These are phyloP conservation scores for Dryadomyces quercus-mongolicae DNA, from an alignment of 2,329 filamentous ascomycete species.

Conservation along the genomic window DNA sequence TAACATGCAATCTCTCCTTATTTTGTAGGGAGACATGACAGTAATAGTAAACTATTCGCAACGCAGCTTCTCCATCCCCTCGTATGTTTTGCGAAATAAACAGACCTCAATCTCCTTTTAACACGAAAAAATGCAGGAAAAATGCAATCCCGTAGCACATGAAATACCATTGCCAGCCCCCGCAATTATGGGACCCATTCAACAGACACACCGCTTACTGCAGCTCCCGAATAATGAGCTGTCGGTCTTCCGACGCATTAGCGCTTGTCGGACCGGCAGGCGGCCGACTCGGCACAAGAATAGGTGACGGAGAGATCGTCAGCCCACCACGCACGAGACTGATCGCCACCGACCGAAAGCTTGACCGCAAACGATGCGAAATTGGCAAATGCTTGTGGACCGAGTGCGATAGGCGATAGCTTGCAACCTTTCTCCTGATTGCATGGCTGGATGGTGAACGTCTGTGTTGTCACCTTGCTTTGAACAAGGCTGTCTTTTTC, in stretches of 20 bases:
- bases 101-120: too few species aligned
- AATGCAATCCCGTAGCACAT: neutral
- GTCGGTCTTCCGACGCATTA: neutral
- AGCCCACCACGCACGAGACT: constrained; percentile 28
- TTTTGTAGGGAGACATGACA: too few species aligned
- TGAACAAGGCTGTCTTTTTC: constrained; percentile 10
- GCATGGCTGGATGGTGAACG: constrained; percentile 18
- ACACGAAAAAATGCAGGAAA: neutral
- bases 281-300: neutral
- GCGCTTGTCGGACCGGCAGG: neutral
- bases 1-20: too few species aligned
- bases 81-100: too few species aligned
- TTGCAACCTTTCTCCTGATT: constrained; percentile 16
- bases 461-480: constrained; percentile 13
- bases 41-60: too few species aligned
- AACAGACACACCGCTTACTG: too few species aligned
- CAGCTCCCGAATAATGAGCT: too few species aligned
- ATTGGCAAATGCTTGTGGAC: constrained; percentile 17
- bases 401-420: constrained; percentile 16
- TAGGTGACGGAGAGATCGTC: constrained; percentile 23
- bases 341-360: constrained; percentile 23
- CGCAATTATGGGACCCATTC: too few species aligned
- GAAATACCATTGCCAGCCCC: neutral
- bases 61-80: too few species aligned
- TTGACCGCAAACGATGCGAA: constrained; percentile 26